Evolutionary conservation across 1,284 basidiomycete genomes (phyloP).

Genomic region (Athelia psychrophila): DNA sequence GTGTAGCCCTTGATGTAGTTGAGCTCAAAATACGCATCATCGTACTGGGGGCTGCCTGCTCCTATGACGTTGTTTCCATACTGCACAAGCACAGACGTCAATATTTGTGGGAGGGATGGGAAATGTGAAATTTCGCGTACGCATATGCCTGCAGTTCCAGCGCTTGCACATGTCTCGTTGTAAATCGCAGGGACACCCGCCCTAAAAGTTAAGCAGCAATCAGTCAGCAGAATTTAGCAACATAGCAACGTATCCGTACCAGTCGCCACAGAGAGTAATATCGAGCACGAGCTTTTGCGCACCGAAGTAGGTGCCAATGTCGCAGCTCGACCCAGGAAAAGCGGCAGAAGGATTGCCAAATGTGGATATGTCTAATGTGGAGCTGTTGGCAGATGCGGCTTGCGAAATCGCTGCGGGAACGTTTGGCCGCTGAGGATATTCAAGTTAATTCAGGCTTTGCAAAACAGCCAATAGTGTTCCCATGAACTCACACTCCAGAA

Average conservation of each 20-base stretch:
- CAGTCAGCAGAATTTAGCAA: no score
- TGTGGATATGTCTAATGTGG: slow-evolving; percentile 44
- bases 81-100: slow-evolving; percentile 13
- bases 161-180: slow-evolving; percentile 28
- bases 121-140: slow-evolving; percentile 22
- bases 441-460: slow-evolving; percentile 11
- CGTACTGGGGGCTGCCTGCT: slow-evolving; percentile 43
- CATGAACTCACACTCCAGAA: slow-evolving; percentile 72
- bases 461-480: no score
- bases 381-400: slow-evolving; percentile 28
- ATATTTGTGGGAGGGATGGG: slow-evolving; percentile 16
- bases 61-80: slow-evolving; percentile 50
- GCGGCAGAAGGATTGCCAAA: slow-evolving; percentile 56
- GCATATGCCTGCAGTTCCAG: slow-evolving; percentile 36
- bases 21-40: slow-evolving; percentile 36
- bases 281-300: slow-evolving; percentile 54
- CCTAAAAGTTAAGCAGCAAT: slow-evolving; percentile 25
- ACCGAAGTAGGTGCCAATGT: slow-evolving; percentile 46
- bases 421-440: slow-evolving; percentile 31
- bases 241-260: slow-evolving; percentile 38
- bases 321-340: slow-evolving; percentile 42
- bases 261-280: slow-evolving; percentile 56
- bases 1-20: slow-evolving; percentile 28
- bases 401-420: slow-evolving; percentile 39
- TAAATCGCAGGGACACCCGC: no score